These are phyloP conservation scores for Iris pallida DNA, from an alignment of 116 monocot genomes.

Conservation along the genomic window DNA sequence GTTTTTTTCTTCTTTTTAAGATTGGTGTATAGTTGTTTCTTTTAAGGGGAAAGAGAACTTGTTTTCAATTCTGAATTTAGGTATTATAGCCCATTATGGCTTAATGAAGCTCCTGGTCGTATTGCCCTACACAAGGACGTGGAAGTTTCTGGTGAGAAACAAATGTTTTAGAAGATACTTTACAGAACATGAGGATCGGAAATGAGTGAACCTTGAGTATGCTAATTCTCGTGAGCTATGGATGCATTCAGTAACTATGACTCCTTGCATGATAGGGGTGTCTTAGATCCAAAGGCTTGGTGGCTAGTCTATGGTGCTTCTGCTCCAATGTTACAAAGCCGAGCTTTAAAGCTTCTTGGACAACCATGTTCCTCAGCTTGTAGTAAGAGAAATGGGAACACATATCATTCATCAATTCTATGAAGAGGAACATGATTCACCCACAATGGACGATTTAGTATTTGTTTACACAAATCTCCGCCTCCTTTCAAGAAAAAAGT, in stretches of 20 bases:
- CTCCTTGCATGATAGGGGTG: background rate
- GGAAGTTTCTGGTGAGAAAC: background rate
- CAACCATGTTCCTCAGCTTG: conserved; percentile 9
- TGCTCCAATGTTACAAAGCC: conserved; percentile 6
- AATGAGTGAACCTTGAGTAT: background rate
- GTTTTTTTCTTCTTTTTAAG: background rate
- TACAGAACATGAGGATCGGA: background rate
- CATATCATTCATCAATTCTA: background rate
- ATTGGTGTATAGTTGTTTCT: background rate
- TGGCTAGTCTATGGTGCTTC: background rate
- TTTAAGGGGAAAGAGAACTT: background rate
- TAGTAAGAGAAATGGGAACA: conserved; percentile 18
- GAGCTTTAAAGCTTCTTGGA: conserved; percentile 11
- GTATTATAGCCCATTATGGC: background rate
- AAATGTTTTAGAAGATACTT: conserved; percentile 20
- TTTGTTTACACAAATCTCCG: background rate
- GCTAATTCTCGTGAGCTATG: background rate
- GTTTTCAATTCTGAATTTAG: background rate
- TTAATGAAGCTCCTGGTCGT: conserved; percentile 6
- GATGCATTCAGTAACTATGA: conserved; percentile 1
- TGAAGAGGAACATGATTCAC: conserved; percentile 8
- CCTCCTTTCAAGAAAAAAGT: background rate
- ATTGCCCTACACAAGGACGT: conserved; percentile 5
- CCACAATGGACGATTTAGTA: too few relatives aligned
- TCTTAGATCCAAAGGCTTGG: conserved; percentile 3